A percentile compares a stretch with the other conserved stretches of the same genome.
These are phyloP conservation scores for Cercospora citrullina DNA, from an alignment of 2,329 filamentous ascomycete species.

Conservation along the genomic window DNA sequence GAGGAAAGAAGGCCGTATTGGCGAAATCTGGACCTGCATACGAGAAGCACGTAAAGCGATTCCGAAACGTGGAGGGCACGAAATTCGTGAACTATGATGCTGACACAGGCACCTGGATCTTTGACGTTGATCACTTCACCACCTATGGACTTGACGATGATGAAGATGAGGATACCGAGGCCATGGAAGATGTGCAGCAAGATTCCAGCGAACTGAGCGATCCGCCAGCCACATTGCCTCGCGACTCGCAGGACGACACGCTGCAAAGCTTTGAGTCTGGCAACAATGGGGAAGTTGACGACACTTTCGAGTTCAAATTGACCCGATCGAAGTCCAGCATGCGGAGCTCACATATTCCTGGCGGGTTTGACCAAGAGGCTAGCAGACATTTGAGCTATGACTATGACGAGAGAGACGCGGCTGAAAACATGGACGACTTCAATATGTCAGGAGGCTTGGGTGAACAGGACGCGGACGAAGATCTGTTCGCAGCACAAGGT, in stretches of 20 bases:
- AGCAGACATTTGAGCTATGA: slow-evolving; percentile 43
- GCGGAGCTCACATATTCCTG: slow-evolving; percentile 59
- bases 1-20: slow-evolving; percentile 53
- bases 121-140: slow-evolving; percentile 93
- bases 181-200: slow-evolving; percentile 58
- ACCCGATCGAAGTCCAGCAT: slow-evolving; percentile 46
- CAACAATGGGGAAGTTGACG: slow-evolving; percentile 41
- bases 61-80: slow-evolving; percentile 77
- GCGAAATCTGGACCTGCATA: slow-evolving; percentile 66
- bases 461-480: slow-evolving; percentile 24
- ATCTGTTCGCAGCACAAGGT: slow-evolving; percentile 31
- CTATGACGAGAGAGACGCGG: slow-evolving; percentile 50
- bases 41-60: slow-evolving; percentile 77
- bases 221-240: slow-evolving; percentile 30
- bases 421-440: slow-evolving; percentile 46
- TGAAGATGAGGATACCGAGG: slow-evolving; percentile 58
- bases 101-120: slow-evolving; percentile 82
- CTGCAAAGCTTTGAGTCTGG: slow-evolving; percentile 33
- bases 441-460: slow-evolving; percentile 35
- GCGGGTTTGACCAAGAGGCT: slow-evolving; percentile 68
- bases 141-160: slow-evolving; percentile 84
- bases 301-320: slow-evolving; percentile 57
- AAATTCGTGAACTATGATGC: slow-evolving; percentile 78
- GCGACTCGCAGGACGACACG: slow-evolving; percentile 28
- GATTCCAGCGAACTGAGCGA: slow-evolving; percentile 46